Evolutionary conservation across 2,329 filamentous ascomycete species (phyloP), one percentile per base, ranked within the genome.

Genomic region (Fusarium setosum): DNA sequence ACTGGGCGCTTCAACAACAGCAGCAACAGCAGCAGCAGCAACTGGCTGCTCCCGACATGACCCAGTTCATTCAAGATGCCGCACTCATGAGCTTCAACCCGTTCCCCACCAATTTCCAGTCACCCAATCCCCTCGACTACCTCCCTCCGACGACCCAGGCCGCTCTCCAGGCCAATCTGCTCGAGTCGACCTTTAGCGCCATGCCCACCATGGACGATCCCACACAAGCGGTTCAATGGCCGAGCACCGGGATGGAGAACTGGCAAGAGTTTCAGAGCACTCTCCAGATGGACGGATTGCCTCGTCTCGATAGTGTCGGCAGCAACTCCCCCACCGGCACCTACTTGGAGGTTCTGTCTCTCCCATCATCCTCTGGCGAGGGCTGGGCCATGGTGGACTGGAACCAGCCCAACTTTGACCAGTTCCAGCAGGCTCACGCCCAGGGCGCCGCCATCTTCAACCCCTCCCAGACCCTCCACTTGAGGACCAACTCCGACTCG

Each of bases 401-500:
- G 75, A 90, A 90, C 60, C 88, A 90, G 61, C 90, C 88, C 62
- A 91, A 90, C 49, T 71, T 80, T 34, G 89, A 92, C 69, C 92
- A 95, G 69, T 79, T 80, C 59, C 76, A 79, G 48, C 81, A 83
- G 58, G 75, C 82, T 37, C 84, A 86, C 41, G 72, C 74, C 6
- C 86, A 87, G 50, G 87, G 83, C 63, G 77, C 83, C 37, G 90
- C 92, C 68, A 94, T 97, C 73, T 96, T 97, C 83, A 97, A 97
- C 79, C 95, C 95, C 3, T 89, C 91, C 63, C 92, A 97, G 80
- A 96, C 94, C 1, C 83, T 98, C 50, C 95, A 97, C 80, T 86
- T 97, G 73, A 88, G 94, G 69, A 94, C 91, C 54, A 90, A 91
- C 72, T 97, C 94, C 5, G 93, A 96, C 72, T 96, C 93, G 3